Percentiles rank a stretch among this genome's conserved stretches.
Evolutionary conservation across 2,329 filamentous ascomycete genomes (phyloP).

Genomic region (Pestalotiopsis sp.): DNA sequence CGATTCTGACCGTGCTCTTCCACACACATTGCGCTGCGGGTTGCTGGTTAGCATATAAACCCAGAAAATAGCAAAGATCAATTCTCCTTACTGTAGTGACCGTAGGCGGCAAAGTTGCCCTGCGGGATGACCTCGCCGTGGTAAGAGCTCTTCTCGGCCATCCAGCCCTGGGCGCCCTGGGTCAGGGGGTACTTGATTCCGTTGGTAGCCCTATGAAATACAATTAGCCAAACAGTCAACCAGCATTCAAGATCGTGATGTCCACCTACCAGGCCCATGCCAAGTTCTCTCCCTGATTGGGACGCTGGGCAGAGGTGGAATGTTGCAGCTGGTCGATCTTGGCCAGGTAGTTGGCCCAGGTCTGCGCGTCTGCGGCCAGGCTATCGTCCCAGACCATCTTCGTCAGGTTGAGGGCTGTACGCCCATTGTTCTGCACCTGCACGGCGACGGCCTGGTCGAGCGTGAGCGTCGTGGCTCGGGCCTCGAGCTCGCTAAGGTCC

Average conservation of each 20-base stretch:
- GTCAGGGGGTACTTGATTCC: not conserved
- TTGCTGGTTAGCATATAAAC: not conserved
- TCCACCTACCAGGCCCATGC: slow-evolving; percentile 1
- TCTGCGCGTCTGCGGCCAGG: not conserved
- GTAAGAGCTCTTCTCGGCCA: slow-evolving; percentile 13
- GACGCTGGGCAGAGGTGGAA: slow-evolving; percentile 1
- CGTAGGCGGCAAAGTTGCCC: slow-evolving; percentile 13
- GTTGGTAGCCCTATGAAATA: not conserved
- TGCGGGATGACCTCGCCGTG: slow-evolving; percentile 7
- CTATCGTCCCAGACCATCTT: not conserved
- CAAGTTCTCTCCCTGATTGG: slow-evolving; percentile 16
- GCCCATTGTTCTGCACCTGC: not conserved
- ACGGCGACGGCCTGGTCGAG: not conserved
- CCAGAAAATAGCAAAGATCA: too few relatives aligned
- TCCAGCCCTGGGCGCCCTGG: slow-evolving; percentile 11
- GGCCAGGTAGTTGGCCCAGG: slow-evolving; percentile 5
- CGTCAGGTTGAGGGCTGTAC: not conserved
- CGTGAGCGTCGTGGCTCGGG: not conserved
- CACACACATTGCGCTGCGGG: slow-evolving; percentile 28
- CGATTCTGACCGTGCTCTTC: slow-evolving; percentile 31
- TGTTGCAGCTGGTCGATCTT: slow-evolving; percentile 1
- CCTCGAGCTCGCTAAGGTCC: not conserved
- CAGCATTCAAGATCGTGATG: not conserved
- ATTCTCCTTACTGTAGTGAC: slow-evolving; percentile 11
- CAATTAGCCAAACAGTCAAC: not conserved